Evolutionary conservation across 2,329 filamentous ascomycete genomes (phyloP), one percentile per base, ranked within the genome.

Genomic region (Pseudogymnoascus sp.): DNA sequence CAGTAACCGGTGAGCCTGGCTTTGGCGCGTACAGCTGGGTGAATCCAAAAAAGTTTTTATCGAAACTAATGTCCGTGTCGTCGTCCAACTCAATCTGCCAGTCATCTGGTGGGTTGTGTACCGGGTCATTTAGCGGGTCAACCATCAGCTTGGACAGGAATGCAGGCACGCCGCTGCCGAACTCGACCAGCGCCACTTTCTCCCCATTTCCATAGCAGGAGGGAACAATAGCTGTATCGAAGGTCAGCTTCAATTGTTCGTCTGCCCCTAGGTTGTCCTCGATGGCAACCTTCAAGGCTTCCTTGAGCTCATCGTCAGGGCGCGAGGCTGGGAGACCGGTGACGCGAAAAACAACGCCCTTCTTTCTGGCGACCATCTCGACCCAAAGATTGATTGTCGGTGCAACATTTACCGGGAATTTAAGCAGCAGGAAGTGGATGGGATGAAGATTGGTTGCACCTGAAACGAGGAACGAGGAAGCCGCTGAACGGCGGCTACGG

Each of bases 41-140:
- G 39, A 70, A 67, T 2, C 70, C 69, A 45, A 64, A 67, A 55
- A 72, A 71, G 61, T 71, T 61, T 13, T 55, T 33, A 61, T 70
- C 69, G 55, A 71, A 67, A 31, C 35, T 65, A 25, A 69, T 63
- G 35, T 69, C 68, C 5, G 33, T 59, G 37, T 61, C 65, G 37
- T 61, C 65, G 25, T 52, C 61, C 39, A 63, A 59, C 48, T 65
- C 64, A 6, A 67, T 42, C 27, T 65, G 59, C 60, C 63, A 63
- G 33, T 65, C 61, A 9, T 37, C 37, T 21, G 60, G 58, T 29
- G 64, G 64, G 59, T 62, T 35, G 21, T 21, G 21, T 21, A 4
- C 21, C 21, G 21, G 21, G 33, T 65, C 61, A 9, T 37, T 31
- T 21, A 62, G 58, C 31, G 64, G 64, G 61, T 62, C 29, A 27